phyloP scores from a whole-genome alignment of 768 basidiomycete species.

The Suillus weaverae region DNA sequence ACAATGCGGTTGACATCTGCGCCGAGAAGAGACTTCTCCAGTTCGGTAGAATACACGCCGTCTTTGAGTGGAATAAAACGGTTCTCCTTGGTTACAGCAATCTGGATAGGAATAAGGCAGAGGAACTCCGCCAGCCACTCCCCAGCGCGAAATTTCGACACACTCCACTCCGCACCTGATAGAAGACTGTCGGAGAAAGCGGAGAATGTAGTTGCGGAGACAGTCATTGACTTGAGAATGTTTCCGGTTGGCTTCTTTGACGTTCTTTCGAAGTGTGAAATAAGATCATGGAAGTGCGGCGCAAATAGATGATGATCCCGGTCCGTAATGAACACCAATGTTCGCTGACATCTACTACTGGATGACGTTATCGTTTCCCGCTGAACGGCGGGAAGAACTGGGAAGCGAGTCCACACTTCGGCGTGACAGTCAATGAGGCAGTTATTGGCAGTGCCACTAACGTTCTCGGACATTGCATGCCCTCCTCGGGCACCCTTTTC shows the following conservation, averaged over 20 bases:
- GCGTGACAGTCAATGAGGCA: conserved; percentile 53
- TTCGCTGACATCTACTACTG: conserved; percentile 30
- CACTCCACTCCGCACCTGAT: conserved; percentile 20
- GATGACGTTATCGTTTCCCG: conserved; percentile 43
- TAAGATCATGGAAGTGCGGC: conserved; percentile 46
- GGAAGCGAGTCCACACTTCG: conserved; percentile 62
- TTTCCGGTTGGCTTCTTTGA: conserved; percentile 55
- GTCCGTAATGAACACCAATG: conserved; percentile 46
- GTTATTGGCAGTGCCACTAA: conserved; percentile 40
- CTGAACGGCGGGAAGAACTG: conserved; percentile 52
- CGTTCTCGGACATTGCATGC: conserved; percentile 14
- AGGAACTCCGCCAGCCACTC: conserved; percentile 64
- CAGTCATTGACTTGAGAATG: conserved; percentile 38
- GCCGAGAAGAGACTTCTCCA: conserved; percentile 55
- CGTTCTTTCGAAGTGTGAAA: conserved; percentile 46
- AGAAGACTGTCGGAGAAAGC: conserved; percentile 24
- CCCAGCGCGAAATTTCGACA: conserved; percentile 46
- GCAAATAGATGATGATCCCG: conserved; percentile 35
- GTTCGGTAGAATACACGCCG: conserved; percentile 48
- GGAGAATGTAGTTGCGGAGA: conserved; percentile 33
- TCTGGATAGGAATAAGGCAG: conserved; percentile 64
- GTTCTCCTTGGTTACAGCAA: conserved; percentile 59
- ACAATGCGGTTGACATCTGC: conserved; percentile 58
- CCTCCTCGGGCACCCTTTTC: conserved; percentile 35
- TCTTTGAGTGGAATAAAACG: conserved; percentile 62